Conservation (phyloP, 2,329 filamentous ascomycete species). For the Neonectria ditissima region DNA sequence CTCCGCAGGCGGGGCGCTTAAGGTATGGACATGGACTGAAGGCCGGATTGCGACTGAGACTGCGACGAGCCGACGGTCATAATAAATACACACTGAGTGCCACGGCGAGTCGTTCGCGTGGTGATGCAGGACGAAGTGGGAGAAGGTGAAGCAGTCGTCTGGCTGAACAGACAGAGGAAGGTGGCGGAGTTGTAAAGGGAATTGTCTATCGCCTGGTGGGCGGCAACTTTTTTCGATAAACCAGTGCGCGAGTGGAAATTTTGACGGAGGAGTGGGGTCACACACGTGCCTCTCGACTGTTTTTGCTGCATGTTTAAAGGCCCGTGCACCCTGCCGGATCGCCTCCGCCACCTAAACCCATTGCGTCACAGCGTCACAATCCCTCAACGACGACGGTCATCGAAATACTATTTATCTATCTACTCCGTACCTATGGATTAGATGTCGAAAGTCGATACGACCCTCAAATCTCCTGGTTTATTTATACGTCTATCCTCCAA, state of each 20-base stretch:
- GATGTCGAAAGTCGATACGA: not conserved
- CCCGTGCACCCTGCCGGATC: slow-evolving; percentile 27
- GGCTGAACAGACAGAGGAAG: slow-evolving; percentile 1
- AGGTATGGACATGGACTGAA: slow-evolving; percentile 42
- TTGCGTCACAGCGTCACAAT: slow-evolving; percentile 19
- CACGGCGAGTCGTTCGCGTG: not conserved
- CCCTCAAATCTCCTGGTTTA: not conserved
- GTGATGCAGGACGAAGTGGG: slow-evolving; percentile 10
- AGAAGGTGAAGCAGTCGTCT: slow-evolving; percentile 9
- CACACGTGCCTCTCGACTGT: slow-evolving; percentile 45
- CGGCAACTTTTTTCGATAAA: slow-evolving; percentile 37
- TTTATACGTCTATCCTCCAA: not conserved
- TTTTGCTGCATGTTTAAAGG: slow-evolving; percentile 29
- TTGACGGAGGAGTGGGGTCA: slow-evolving; percentile 43
- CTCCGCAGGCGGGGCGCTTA: slow-evolving; percentile 28
- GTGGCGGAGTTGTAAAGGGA: slow-evolving; percentile 29
- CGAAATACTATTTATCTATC: not conserved
- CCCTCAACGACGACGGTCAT: not conserved
- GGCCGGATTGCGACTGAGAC: slow-evolving; percentile 37
- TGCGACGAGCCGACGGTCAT: slow-evolving; percentile 41
- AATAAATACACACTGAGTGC: slow-evolving; percentile 34
- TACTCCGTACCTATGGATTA: not conserved
- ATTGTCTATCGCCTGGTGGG: slow-evolving; percentile 34
- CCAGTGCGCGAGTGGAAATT: slow-evolving; percentile 38
- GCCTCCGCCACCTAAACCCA: slow-evolving; percentile 7